Conservation (phyloP, 768 basidiomycete species). For the Tulasnella sp. region DNA sequence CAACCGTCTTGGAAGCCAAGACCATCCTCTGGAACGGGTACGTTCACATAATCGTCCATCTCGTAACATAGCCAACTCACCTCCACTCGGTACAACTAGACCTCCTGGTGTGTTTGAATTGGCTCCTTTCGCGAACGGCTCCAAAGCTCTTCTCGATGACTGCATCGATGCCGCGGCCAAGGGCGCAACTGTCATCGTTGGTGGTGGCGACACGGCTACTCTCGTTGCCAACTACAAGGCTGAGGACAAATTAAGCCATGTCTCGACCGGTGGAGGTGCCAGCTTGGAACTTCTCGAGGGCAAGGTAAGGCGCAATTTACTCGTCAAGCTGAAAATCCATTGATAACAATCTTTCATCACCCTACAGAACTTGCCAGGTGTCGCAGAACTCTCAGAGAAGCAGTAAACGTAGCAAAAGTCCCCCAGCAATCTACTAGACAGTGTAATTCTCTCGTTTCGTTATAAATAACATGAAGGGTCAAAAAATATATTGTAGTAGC, state of each 20-base stretch:
- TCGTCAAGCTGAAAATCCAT: background rate
- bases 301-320: constrained; percentile 54
- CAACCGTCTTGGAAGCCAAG: constrained; percentile 78
- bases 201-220: constrained; percentile 95
- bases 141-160: constrained; percentile 73
- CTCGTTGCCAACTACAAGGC: constrained; percentile 77
- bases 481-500: background rate
- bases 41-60: constrained; percentile 23
- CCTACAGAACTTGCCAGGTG: constrained; percentile 72
- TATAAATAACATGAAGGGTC: constrained; percentile 3
- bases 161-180: constrained; percentile 77
- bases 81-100: constrained; percentile 37
- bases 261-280: constrained; percentile 92
- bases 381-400: constrained; percentile 84
- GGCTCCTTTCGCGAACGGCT: constrained; percentile 80
- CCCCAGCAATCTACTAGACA: constrained; percentile 5
- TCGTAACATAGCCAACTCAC: background rate
- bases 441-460: constrained; percentile 1
- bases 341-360: constrained; percentile 23
- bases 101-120: constrained; percentile 98
- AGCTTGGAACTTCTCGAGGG: constrained; percentile 95
- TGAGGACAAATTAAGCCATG: constrained; percentile 89
- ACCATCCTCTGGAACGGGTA: constrained; percentile 97
- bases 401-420: constrained; percentile 25
- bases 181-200: constrained; percentile 89